These are phyloP conservation scores for Apiosordaria backusii DNA, from an alignment of 495 filamentous ascomycete species.

Conservation along the genomic window DNA sequence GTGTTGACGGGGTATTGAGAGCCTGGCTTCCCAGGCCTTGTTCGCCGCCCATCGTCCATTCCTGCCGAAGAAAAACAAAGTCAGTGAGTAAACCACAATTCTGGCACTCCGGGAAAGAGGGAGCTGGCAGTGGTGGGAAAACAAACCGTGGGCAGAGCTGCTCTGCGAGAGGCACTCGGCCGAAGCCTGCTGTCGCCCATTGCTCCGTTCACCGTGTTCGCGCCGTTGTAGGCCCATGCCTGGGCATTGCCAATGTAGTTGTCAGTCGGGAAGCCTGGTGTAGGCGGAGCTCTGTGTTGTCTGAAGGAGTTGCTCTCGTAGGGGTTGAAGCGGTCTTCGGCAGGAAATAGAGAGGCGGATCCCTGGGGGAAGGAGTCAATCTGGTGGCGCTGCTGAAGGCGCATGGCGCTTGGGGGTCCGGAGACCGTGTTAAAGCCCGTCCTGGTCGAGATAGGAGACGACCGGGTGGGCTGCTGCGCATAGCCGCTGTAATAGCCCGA, in stretches of 20 bases:
- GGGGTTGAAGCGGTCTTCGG: conserved; percentile 39
- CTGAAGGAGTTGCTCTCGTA: conserved; percentile 59
- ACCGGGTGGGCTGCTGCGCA: conserved; percentile 33
- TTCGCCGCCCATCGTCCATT: conserved; percentile 48
- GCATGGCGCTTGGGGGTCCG: conserved; percentile 62
- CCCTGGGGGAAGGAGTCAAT: conserved; percentile 40
- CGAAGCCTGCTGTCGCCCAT: conserved; percentile 48
- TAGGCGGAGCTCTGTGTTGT: conserved; percentile 56
- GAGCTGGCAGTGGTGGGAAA: conserved; percentile 8
- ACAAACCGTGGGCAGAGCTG: conserved; percentile 47
- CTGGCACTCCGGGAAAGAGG: not conserved
- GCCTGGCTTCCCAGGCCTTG: conserved; percentile 40
- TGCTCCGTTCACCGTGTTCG: conserved; percentile 46
- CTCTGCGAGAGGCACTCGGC: conserved; percentile 38
- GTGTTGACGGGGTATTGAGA: conserved; percentile 36
- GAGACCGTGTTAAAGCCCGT: conserved; percentile 54
- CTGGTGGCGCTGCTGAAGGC: conserved; percentile 53
- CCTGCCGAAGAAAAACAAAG: conserved; percentile 29
- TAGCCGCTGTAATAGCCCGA: conserved; percentile 30
- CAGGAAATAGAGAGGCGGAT: conserved; percentile 40
- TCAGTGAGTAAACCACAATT: conserved; percentile 11
- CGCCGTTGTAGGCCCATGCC: conserved; percentile 50
- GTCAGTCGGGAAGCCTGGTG: conserved; percentile 33
- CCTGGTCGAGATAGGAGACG: conserved; percentile 43
- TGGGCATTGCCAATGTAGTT: conserved; percentile 46